Evolutionary conservation across 2,329 filamentous ascomycete genomes (phyloP).

Genomic region (Ilyonectria mors-panacis): DNA sequence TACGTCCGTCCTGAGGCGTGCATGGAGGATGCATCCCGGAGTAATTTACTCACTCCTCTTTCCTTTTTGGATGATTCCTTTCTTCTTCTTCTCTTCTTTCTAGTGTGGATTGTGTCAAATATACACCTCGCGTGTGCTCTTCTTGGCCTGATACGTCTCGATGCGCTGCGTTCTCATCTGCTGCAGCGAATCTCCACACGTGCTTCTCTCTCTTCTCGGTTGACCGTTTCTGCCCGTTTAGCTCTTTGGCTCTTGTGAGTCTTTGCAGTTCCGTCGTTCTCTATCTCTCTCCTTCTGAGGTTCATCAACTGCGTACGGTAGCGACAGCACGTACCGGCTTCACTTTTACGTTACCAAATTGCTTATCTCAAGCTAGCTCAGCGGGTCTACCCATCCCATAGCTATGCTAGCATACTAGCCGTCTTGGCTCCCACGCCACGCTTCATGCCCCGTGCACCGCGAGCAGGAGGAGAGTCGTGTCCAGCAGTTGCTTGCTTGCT

Average conservation of each 20-base stretch:
- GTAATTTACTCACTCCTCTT: not conserved
- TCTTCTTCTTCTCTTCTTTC: slow-evolving; percentile 15
- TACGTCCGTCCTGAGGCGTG: slow-evolving; percentile 1
- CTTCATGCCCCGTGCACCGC: slow-evolving; percentile 11
- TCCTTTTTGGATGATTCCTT: not conserved
- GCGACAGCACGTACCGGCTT: not conserved
- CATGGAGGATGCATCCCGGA: slow-evolving; percentile 4
- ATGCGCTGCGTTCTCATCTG: slow-evolving; percentile 1
- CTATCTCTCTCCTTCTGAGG: not conserved
- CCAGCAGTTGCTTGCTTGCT: slow-evolving; percentile 5
- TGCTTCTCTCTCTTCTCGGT: not conserved
- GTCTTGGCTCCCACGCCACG: slow-evolving; percentile 10
- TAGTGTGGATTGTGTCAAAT: slow-evolving; percentile 16
- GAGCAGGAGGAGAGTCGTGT: slow-evolving; percentile 3
- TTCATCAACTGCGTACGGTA: not conserved
- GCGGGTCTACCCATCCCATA: slow-evolving; percentile 19
- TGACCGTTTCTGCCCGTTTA: not conserved
- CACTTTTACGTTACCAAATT: slow-evolving; percentile 17
- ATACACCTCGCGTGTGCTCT: slow-evolving; percentile 18
- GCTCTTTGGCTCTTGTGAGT: not conserved
- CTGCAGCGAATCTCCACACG: not conserved
- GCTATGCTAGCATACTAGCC: slow-evolving; percentile 20
- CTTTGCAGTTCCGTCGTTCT: not conserved
- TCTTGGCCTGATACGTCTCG: slow-evolving; percentile 12
- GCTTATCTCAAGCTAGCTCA: slow-evolving; percentile 15